Percentiles rank a stretch among this genome's conserved stretches.
Conservation (phyloP, 129 eudicot species). For the Artemisia tridentata region DNA sequence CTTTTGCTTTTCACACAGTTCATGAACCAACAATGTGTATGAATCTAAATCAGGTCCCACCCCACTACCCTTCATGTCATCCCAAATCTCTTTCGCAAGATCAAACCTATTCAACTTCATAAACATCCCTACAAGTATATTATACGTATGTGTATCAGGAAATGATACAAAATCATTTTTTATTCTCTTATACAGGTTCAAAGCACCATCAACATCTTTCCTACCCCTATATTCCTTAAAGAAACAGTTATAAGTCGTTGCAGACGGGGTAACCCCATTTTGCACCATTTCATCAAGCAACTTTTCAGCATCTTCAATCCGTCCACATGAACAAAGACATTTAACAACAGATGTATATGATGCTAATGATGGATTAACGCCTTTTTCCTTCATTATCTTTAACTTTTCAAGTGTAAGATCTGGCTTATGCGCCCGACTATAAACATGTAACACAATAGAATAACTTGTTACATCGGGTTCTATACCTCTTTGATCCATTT, state of each 20-base stretch:
- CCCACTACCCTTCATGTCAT: slow-evolving; percentile 64
- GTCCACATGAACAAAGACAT: too few relatives aligned
- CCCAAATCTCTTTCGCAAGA: slow-evolving; percentile 70
- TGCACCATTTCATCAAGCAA: too few relatives aligned
- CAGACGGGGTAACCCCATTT: slow-evolving; percentile 64
- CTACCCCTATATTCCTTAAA: slow-evolving; percentile 81
- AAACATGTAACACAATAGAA: too few relatives aligned
- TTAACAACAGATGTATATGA: too few relatives aligned
- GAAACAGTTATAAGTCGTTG: slow-evolving; percentile 80
- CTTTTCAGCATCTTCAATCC: too few relatives aligned
- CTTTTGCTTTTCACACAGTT: slow-evolving; percentile 69
- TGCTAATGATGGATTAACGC: too few relatives aligned
- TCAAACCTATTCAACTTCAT: slow-evolving; percentile 47
- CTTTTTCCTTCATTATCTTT: too few relatives aligned
- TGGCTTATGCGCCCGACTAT: too few relatives aligned
- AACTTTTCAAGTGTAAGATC: too few relatives aligned
- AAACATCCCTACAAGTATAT: slow-evolving; percentile 77
- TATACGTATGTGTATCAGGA: slow-evolving; percentile 58
- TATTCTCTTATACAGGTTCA: slow-evolving; percentile 61
- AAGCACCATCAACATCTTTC: slow-evolving; percentile 72
- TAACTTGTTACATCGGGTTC: too few relatives aligned
- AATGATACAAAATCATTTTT: slow-evolving; percentile 51
- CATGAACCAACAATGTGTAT: slow-evolving; percentile 79
- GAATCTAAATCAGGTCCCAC: slow-evolving; percentile 88
- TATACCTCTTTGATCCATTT: too few relatives aligned